phyloP scores from a whole-genome alignment of 371 early-diverging fungal species.

The Spraguea lophii region DNA sequence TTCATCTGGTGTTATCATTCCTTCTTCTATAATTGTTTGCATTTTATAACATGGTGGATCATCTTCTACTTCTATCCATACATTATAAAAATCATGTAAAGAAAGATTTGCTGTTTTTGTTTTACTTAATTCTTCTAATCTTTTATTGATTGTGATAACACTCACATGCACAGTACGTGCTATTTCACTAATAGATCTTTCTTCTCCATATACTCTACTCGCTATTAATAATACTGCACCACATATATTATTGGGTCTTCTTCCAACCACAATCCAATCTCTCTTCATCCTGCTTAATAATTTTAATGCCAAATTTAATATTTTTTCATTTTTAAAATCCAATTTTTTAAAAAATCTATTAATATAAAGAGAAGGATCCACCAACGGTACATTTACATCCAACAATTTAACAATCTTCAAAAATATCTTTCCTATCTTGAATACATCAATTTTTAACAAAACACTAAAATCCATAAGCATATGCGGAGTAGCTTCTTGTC shows the following conservation, averaged over 20 bases:
- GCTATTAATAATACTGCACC: slow-evolving; percentile 80
- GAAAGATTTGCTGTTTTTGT: slow-evolving; percentile 68
- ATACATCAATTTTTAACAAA: slow-evolving; percentile 59
- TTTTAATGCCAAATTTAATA: slow-evolving; percentile 60
- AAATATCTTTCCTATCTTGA: slow-evolving; percentile 72
- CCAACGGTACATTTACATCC: slow-evolving; percentile 57
- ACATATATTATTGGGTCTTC: slow-evolving; percentile 90
- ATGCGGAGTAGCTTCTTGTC: slow-evolving; percentile 62
- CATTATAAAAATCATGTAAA: slow-evolving; percentile 61
- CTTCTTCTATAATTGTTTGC: background rate
- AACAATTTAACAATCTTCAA: slow-evolving; percentile 58
- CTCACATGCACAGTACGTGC: slow-evolving; percentile 73
- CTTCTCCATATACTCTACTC: slow-evolving; percentile 71
- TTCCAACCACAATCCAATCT: slow-evolving; percentile 86
- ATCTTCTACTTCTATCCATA: slow-evolving; percentile 63
- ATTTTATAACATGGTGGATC: slow-evolving; percentile 61
- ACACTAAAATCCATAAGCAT: slow-evolving; percentile 95
- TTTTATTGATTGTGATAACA: slow-evolving; percentile 61
- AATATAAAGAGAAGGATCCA: slow-evolving; percentile 85
- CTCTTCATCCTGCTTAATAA: slow-evolving; percentile 79
- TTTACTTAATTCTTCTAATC: slow-evolving; percentile 63
- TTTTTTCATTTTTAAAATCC: slow-evolving; percentile 67
- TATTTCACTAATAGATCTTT: slow-evolving; percentile 63
- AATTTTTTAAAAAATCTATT: slow-evolving; percentile 69
- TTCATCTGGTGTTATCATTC: background rate